phyloP scores from a whole-genome alignment of 2,329 filamentous ascomycete species.

The Knoxdaviesia capensis region DNA sequence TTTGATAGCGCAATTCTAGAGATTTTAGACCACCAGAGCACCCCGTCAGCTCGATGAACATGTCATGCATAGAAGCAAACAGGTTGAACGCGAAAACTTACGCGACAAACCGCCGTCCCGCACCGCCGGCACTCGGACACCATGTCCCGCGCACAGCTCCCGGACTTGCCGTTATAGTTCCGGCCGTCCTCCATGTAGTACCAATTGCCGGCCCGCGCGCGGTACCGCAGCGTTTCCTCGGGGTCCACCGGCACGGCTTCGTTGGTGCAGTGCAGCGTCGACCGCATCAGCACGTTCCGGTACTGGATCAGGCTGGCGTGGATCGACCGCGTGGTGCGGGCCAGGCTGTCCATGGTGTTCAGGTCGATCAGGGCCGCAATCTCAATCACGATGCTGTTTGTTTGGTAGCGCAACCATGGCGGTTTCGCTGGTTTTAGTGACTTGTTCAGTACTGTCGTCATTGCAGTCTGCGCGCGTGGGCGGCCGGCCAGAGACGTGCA shows the following conservation, averaged over 20 bases:
- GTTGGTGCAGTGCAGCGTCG: slow-evolving; percentile 63
- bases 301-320: slow-evolving; percentile 62
- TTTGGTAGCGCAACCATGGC: neutral
- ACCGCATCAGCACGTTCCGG: slow-evolving; percentile 48
- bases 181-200: slow-evolving; percentile 37
- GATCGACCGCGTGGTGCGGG: slow-evolving; percentile 63
- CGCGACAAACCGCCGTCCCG: slow-evolving; percentile 58
- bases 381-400: slow-evolving; percentile 49
- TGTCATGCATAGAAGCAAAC: neutral
- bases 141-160: slow-evolving; percentile 70
- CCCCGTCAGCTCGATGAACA: neutral
- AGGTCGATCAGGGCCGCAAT: slow-evolving; percentile 66
- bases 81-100: slow-evolving; percentile 20
- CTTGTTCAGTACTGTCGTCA: too few species aligned
- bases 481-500: neutral
- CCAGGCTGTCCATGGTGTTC: slow-evolving; percentile 68
- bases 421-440: too few species aligned
- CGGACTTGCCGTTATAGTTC: slow-evolving; percentile 44
- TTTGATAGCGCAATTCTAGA: slow-evolving; percentile 77
- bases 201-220: slow-evolving; percentile 36
- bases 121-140: slow-evolving; percentile 70
- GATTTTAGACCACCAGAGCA: too few species aligned
- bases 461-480: too few species aligned
- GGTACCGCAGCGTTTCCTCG: slow-evolving; percentile 35
- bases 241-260: slow-evolving; percentile 37